These are phyloP conservation scores for Basipetospora chlamydospora DNA, from an alignment of 2,329 filamentous ascomycete species.

Conservation along the genomic window DNA sequence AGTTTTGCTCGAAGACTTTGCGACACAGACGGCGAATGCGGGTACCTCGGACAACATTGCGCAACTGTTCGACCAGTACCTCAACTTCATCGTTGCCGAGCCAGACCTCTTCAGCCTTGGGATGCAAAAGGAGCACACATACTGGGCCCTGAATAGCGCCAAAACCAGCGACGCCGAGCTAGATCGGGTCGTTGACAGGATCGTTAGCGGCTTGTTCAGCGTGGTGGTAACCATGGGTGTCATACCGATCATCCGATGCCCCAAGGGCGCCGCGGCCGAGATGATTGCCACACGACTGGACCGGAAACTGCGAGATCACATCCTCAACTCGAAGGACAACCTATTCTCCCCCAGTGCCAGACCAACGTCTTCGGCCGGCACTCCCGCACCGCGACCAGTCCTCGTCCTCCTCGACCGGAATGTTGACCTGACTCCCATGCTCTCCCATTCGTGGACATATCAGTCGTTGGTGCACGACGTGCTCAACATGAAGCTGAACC, in stretches of 20 bases:
- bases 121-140: slow-evolving; percentile 79
- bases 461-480: slow-evolving; percentile 67
- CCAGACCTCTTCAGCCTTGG: slow-evolving; percentile 90
- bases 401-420: slow-evolving; percentile 91
- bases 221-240: slow-evolving; percentile 97
- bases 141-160: slow-evolving; percentile 91
- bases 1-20: slow-evolving; percentile 87
- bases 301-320: slow-evolving; percentile 87
- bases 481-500: slow-evolving; percentile 54
- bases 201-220: slow-evolving; percentile 93
- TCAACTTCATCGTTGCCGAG: slow-evolving; percentile 94
- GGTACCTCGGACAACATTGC: slow-evolving; percentile 81
- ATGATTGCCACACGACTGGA: slow-evolving; percentile 90
- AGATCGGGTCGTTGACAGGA: slow-evolving; percentile 73
- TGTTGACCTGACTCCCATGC: slow-evolving; percentile 89
- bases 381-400: slow-evolving; percentile 66
- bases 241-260: slow-evolving; percentile 90
- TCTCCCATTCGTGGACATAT: slow-evolving; percentile 80
- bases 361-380: slow-evolving; percentile 38
- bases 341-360: slow-evolving; percentile 61
- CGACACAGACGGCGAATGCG: slow-evolving; percentile 67
- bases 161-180: slow-evolving; percentile 82
- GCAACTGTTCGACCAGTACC: slow-evolving; percentile 89
- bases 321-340: slow-evolving; percentile 95
- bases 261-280: slow-evolving; percentile 83